Evolutionary conservation across 2,329 filamentous ascomycete species (phyloP).

Genomic region (Penicillium sp.): DNA sequence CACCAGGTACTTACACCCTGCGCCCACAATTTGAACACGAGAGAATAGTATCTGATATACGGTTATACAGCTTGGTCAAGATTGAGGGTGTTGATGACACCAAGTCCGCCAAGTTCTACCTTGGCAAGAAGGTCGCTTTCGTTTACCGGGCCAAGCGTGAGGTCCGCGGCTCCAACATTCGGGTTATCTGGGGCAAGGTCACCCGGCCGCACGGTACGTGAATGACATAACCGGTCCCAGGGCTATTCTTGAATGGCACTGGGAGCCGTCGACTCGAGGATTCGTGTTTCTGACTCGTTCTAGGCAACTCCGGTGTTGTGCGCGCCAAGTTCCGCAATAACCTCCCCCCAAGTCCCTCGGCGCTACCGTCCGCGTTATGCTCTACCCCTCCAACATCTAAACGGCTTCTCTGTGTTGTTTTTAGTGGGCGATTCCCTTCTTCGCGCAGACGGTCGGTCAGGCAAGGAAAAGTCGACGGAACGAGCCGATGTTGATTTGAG

Average conservation of each 20-base stretch:
- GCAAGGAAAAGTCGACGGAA: constrained; percentile 37
- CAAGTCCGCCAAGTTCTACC: constrained; percentile 92
- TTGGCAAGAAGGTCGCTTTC: constrained; percentile 97
- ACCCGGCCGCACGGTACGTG: constrained; percentile 84
- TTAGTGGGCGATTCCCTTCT: constrained; percentile 36
- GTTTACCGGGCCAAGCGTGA: constrained; percentile 96
- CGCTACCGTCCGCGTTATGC: constrained; percentile 92
- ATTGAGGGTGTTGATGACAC: constrained; percentile 96
- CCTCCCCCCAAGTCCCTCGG: constrained; percentile 96
- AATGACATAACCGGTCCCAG: constrained; percentile 8
- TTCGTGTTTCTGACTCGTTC: constrained; percentile 10
- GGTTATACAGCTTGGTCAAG: constrained; percentile 71
- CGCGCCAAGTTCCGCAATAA: constrained; percentile 96
- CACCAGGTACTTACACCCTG: constrained; percentile 53
- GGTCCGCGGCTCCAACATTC: constrained; percentile 96
- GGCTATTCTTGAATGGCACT: neutral
- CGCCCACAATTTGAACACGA: constrained; percentile 12
- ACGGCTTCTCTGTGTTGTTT: constrained; percentile 36
- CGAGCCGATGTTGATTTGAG: constrained; percentile 37
- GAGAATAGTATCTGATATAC: constrained; percentile 26
- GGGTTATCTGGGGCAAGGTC: constrained; percentile 99
- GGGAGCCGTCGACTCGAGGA: neutral
- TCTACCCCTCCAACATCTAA: constrained; percentile 98
- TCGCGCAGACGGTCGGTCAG: constrained; percentile 37
- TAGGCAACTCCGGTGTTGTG: constrained; percentile 96